phyloP scores from a whole-genome alignment of 129 eudicot genomes.

The Solidago caesia region DNA sequence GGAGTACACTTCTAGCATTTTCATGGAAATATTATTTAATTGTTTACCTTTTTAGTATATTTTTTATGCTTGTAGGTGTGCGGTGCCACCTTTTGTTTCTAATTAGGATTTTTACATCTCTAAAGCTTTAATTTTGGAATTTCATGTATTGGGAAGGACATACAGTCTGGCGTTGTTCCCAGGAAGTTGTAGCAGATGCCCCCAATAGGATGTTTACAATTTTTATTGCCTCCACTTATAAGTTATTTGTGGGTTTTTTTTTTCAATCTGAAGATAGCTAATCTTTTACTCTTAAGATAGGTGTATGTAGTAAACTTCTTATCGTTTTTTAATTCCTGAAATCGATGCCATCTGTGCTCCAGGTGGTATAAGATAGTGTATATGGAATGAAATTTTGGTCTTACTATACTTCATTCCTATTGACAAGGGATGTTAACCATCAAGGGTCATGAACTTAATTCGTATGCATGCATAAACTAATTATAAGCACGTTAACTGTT shows the following conservation, averaged over 20 bases:
- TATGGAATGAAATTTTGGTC: not conserved
- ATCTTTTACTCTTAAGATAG: not conserved
- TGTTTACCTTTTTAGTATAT: too few species aligned
- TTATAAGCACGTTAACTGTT: too few species aligned
- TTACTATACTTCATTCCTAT: not conserved
- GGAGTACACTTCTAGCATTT: too few species aligned
- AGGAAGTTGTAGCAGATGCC: not conserved
- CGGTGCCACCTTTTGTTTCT: not conserved
- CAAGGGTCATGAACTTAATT: too few species aligned
- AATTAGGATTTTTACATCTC: not conserved
- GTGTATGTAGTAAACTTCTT: slow-evolving; percentile 1
- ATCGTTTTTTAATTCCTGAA: not conserved
- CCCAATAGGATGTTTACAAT: not conserved
- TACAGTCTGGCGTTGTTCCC: not conserved
- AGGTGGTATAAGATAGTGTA: slow-evolving; percentile 6
- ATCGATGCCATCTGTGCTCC: not conserved
- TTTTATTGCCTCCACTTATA: not conserved
- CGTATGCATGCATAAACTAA: too few species aligned
- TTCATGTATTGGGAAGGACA: not conserved
- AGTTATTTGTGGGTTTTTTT: not conserved
- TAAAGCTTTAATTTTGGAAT: too few species aligned
- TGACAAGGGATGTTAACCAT: not conserved
- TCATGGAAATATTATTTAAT: too few species aligned
- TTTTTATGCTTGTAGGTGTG: not conserved
- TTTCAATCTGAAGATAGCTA: not conserved